Percentiles rank a stretch among this genome's conserved stretches.
Conservation (phyloP, 345 rosid species). For the Citrus unshiu region DNA sequence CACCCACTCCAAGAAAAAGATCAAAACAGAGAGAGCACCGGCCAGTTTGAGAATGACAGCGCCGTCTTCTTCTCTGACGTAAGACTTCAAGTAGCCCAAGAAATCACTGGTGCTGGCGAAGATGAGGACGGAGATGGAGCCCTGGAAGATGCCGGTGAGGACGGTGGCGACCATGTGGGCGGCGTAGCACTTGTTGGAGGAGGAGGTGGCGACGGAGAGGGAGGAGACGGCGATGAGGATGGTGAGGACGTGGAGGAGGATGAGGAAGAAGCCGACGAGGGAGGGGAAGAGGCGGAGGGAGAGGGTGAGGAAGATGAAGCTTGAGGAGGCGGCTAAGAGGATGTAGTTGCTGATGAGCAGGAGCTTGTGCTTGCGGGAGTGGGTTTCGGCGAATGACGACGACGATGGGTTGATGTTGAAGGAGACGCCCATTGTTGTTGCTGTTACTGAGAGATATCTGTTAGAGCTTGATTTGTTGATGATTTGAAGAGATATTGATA, state of each 20-base stretch:
- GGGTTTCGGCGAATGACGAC: slow-evolving; percentile 7
- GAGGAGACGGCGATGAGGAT: slow-evolving; percentile 30
- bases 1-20: slow-evolving; percentile 36
- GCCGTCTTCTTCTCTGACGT: slow-evolving; percentile 40
- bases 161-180: slow-evolving; percentile 44
- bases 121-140: slow-evolving; percentile 32
- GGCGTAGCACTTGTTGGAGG: slow-evolving; percentile 28
- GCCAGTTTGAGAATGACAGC: slow-evolving; percentile 34
- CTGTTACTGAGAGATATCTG: no score
- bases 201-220: slow-evolving; percentile 28
- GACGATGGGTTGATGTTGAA: slow-evolving; percentile 11
- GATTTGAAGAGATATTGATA: not conserved
- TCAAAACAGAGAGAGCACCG: slow-evolving; percentile 31
- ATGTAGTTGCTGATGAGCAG: slow-evolving; percentile 35
- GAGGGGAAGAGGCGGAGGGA: slow-evolving; percentile 38
- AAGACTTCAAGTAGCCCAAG: slow-evolving; percentile 33
- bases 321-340: slow-evolving; percentile 34
- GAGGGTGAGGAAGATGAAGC: slow-evolving; percentile 41
- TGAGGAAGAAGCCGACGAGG: slow-evolving; percentile 33
- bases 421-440: slow-evolving; percentile 10
- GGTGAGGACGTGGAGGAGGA: slow-evolving; percentile 37
- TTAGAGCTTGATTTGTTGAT: no score
- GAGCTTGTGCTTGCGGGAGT: slow-evolving; percentile 18
- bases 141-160: slow-evolving; percentile 41
- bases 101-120: slow-evolving; percentile 32